Conservation (phyloP, 306 rosid species). For the Acacia crassicarpa region DNA sequence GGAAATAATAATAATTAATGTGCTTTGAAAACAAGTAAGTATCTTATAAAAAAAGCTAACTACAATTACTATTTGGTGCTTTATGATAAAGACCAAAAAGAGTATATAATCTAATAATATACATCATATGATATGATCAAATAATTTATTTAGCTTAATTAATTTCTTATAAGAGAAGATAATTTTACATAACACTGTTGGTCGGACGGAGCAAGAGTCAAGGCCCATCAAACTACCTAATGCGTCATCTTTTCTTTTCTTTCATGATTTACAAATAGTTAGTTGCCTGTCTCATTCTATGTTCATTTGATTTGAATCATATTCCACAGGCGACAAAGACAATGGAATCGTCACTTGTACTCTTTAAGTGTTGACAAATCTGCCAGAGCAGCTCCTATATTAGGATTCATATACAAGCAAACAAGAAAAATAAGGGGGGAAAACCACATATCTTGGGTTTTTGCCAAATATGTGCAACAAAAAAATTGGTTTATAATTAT, state of each 20-base stretch:
- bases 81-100: too few relatives aligned
- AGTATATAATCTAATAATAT: too few relatives aligned
- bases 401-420: not conserved
- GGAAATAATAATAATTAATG: too few relatives aligned
- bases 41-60: too few relatives aligned
- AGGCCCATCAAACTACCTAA: conserved; percentile 1
- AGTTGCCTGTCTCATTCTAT: conserved; percentile 25
- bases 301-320: not conserved
- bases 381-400: not conserved
- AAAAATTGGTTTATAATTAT: conserved; percentile 29
- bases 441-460: not conserved
- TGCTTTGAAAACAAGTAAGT: too few relatives aligned
- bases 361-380: not conserved
- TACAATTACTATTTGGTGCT: too few relatives aligned
- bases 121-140: too few relatives aligned
- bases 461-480: conserved; percentile 4
- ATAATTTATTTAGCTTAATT: too few relatives aligned
- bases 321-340: not conserved
- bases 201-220: conserved; percentile 32
- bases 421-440: not conserved
- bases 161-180: too few relatives aligned
- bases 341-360: not conserved
- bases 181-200: not conserved
- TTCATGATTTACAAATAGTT: not conserved
- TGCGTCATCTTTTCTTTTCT: not conserved